A percentile compares a stretch with the other conserved stretches of the same genome.
phyloP scores from a whole-genome alignment of 1,139 yeast species.

The Pneumocystis jirovecii region DNA sequence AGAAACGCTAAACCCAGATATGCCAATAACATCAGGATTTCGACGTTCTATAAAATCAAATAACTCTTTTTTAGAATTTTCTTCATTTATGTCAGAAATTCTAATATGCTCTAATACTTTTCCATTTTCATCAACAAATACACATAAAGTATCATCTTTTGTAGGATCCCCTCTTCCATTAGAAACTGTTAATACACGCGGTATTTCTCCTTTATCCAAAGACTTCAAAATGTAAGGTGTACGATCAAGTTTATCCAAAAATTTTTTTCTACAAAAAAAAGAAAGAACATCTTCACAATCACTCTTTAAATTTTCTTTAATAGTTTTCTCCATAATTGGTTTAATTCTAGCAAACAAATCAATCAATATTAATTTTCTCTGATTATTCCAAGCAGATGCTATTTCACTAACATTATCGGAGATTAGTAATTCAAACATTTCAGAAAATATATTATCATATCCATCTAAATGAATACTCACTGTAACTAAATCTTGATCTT shows the following conservation, averaged over 20 bases:
- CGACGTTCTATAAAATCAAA: conserved; percentile 37
- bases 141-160: conserved; percentile 77
- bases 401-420: conserved; percentile 73
- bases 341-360: conserved; percentile 55
- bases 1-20: conserved; percentile 74
- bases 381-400: conserved; percentile 67
- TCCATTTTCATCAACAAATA: conserved; percentile 64
- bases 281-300: conserved; percentile 62
- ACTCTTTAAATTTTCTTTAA: conserved; percentile 69
- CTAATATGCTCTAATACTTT: conserved; percentile 62
- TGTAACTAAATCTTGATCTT: conserved; percentile 41
- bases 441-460: conserved; percentile 28
- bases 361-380: conserved; percentile 52
- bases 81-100: conserved; percentile 52
- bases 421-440: conserved; percentile 42
- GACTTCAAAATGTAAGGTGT: conserved; percentile 73
- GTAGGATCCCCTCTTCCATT: conserved; percentile 51
- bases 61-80: conserved; percentile 46
- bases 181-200: conserved; percentile 68
- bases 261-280: conserved; percentile 51
- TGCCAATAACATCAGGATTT: conserved; percentile 75
- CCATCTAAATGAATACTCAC: conserved; percentile 30
- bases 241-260: conserved; percentile 65
- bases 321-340: conserved; percentile 53
- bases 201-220: conserved; percentile 49